Evolutionary conservation across 1,139 yeast genomes (phyloP), one percentile per base, ranked within the genome.

Genomic region (Protomyces macrosporus): DNA sequence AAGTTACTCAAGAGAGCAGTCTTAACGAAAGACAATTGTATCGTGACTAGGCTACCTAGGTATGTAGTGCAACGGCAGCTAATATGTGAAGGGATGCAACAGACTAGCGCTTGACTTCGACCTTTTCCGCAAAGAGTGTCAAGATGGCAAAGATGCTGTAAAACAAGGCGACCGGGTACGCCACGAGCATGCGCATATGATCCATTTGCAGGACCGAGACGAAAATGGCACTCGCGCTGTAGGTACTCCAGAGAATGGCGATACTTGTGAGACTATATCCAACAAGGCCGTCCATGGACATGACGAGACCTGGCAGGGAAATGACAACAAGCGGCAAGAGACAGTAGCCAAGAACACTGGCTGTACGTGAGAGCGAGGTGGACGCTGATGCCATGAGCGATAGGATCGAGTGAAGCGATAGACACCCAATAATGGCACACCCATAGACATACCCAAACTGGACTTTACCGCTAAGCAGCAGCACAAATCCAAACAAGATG

Each of bases 401-500:
- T 74, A 95, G 86, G 67, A 95, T 79, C 69, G 83, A 83, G 75
- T 91, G 97, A 70, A 90, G 82, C 51, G 96, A 84, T 16, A 90
- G 73, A 1, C 96, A 88, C 12, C 99, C 99, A 70, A 91, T 85
- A 60, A 95, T 77, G 0, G 97, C 98, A 54, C 93, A 96, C 35
- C 98, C 98, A 72, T 93, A 93, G 63, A 93, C 89, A 75, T 95
- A 95, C 2, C 98, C 98, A 74, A 93, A 93, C 74, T 93, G 98
- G 23, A 91, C 90, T 73, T 91, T 93, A 12, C 99, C 98, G 1
- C 96, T 63, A 45, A 70, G 60, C 23, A 68, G 60, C 61, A 95
- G 77, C 67, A 88, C 84, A 0, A 90, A 82, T n/a, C 97, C 98
- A 74, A 91, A 91, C 65, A 90, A 75, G 65, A 93, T 79, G 69